A percentile compares a stretch with the other conserved stretches of the same genome.
These are phyloP conservation scores for Desmodesmus armatus DNA, from an alignment of 139 green algal genomes.

Conservation along the genomic window DNA sequence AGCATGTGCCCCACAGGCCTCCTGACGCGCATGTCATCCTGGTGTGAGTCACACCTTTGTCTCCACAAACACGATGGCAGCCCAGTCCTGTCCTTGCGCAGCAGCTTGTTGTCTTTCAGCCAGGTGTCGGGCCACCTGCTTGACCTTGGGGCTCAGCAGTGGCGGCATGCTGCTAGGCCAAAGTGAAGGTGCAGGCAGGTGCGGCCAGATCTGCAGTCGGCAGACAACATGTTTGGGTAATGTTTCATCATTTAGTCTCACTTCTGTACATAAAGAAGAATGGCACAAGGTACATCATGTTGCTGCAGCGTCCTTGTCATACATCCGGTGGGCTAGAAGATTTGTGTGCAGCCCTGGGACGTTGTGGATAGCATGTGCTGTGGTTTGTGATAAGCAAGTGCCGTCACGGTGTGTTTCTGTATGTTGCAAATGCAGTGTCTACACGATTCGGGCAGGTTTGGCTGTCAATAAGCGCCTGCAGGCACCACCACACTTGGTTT, in stretches of 20 bases:
- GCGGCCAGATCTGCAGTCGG: conserved; percentile 31
- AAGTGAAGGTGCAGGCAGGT: neutral
- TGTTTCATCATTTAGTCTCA: too few species aligned
- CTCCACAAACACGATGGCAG: conserved; percentile 37
- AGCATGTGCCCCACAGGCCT: too few species aligned
- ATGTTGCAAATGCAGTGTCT: neutral
- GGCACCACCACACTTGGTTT: conserved; percentile 16
- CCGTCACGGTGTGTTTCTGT: neutral
- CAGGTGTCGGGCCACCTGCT: conserved; percentile 3
- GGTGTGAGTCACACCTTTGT: conserved; percentile 4
- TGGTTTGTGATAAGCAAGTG: neutral
- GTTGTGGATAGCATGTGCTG: neutral
- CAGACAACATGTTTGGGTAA: too few species aligned
- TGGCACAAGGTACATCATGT: too few species aligned
- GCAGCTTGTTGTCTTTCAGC: neutral
- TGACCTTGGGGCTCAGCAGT: conserved; percentile 26
- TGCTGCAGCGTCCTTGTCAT: too few species aligned
- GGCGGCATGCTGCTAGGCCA: neutral
- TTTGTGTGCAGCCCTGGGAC: neutral
- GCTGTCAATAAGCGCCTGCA: neutral
- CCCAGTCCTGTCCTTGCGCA: neutral
- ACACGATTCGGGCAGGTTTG: neutral
- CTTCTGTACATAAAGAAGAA: too few species aligned
- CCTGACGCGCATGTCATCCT: too few species aligned
- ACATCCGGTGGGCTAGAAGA: too few species aligned